Percentiles rank a stretch among this genome's conserved stretches.
These are phyloP conservation scores for Friedmanniomyces simplex DNA, from an alignment of 495 filamentous ascomycete species.

Conservation along the genomic window DNA sequence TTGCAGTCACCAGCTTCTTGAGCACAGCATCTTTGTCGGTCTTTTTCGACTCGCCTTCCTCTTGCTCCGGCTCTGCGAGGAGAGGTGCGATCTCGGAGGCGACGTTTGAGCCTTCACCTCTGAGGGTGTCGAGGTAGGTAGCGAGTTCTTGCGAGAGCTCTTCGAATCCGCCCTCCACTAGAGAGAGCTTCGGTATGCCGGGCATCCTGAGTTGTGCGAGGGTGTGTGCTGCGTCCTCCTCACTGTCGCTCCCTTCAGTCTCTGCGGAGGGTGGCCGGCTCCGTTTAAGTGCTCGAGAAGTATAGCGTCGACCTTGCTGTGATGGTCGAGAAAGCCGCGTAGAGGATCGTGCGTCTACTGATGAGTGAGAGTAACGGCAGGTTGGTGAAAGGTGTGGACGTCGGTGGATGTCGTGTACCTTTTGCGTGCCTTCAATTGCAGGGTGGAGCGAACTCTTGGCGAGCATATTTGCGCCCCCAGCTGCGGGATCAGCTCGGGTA, in stretches of 20 bases:
- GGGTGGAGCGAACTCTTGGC: neutral
- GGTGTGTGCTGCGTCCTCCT: neutral
- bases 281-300: no score
- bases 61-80: constrained; percentile 31
- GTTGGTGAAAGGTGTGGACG: no score
- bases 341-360: no score
- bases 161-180: constrained; percentile 84
- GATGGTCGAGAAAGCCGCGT: no score
- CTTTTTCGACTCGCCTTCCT: constrained; percentile 37
- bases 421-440: neutral
- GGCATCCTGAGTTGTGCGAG: constrained; percentile 24
- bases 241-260: neutral
- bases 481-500: no score
- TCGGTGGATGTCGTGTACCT: no score
- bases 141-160: constrained; percentile 85
- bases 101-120: constrained; percentile 46
- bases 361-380: no score
- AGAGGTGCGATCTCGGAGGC: constrained; percentile 62
- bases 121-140: constrained; percentile 62
- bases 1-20: constrained; percentile 74
- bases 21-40: constrained; percentile 63
- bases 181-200: constrained; percentile 42
- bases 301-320: neutral
- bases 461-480: neutral
- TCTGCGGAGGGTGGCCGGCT: no score